These are phyloP conservation scores for Nakazawaea wyomingensis DNA, from an alignment of 805 yeast genomes.

Conservation along the genomic window DNA sequence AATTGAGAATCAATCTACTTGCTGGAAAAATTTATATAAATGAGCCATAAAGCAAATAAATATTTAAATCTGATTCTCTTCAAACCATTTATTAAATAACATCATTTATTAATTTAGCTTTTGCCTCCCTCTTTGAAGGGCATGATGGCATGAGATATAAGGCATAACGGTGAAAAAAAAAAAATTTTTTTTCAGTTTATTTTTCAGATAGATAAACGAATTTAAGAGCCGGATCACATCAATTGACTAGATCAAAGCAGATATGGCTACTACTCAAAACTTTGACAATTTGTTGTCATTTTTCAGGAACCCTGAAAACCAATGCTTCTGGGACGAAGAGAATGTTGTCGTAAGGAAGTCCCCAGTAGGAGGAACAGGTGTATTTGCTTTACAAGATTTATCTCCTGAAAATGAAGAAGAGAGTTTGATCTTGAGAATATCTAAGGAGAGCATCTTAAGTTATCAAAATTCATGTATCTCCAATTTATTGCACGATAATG, in stretches of 20 bases:
- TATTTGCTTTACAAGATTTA: slow-evolving; percentile 44
- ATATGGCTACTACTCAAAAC: slow-evolving; percentile 27
- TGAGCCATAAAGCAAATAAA: too few species aligned
- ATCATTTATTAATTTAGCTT: too few species aligned
- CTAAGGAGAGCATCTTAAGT: slow-evolving; percentile 56
- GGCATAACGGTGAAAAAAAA: slow-evolving; percentile 3
- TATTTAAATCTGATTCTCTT: not conserved
- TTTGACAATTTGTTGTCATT: slow-evolving; percentile 37
- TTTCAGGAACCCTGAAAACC: slow-evolving; percentile 40
- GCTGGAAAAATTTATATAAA: too few species aligned
- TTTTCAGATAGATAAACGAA: too few species aligned
- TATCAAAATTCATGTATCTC: slow-evolving; percentile 57
- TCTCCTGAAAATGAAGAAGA: slow-evolving; percentile 25
- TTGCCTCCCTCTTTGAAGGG: too few species aligned
- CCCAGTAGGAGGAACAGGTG: slow-evolving; percentile 64
- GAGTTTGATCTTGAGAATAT: slow-evolving; percentile 46
- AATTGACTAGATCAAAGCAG: not conserved
- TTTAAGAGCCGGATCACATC: too few species aligned
- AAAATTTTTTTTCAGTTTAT: not conserved
- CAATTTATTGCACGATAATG: slow-evolving; percentile 58
- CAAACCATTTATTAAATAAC: not conserved
- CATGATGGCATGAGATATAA: too few species aligned
- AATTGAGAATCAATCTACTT: too few species aligned
- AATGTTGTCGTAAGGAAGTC: slow-evolving; percentile 42
- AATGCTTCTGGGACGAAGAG: slow-evolving; percentile 49